Conservation (phyloP, 164 flowering plant genomes). For the Chloranthus sessilifolius region DNA sequence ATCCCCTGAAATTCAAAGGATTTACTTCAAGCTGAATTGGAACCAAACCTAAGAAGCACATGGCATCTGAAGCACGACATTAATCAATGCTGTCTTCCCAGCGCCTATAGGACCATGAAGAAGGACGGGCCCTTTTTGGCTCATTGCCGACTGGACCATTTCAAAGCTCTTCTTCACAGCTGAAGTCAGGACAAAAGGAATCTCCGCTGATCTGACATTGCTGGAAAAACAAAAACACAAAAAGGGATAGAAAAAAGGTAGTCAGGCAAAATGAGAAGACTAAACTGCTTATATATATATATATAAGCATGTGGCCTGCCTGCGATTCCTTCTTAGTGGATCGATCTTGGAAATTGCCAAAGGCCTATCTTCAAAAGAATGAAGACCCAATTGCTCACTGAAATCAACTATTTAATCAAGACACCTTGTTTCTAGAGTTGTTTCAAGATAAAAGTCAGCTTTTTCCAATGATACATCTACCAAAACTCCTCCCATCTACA, state of each 20-base stretch:
- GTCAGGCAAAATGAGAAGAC: neutral
- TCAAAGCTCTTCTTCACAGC: slow-evolving; percentile 65
- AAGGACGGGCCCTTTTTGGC: slow-evolving; percentile 92
- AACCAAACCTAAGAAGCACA: too few species aligned
- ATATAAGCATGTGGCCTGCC: slow-evolving; percentile 20
- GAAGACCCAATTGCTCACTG: slow-evolving; percentile 16
- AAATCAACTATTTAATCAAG: slow-evolving; percentile 10
- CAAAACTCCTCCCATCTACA: slow-evolving; percentile 87
- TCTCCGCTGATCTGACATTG: slow-evolving; percentile 17
- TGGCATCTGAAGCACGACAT: too few species aligned
- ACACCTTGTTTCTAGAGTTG: slow-evolving; percentile 9
- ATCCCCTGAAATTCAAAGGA: too few species aligned
- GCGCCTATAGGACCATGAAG: slow-evolving; percentile 82
- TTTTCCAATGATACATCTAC: slow-evolving; percentile 74
- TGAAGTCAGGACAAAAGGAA: slow-evolving; percentile 56
- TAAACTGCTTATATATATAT: neutral
- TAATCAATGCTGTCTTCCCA: slow-evolving; percentile 82
- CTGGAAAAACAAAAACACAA: slow-evolving; percentile 23
- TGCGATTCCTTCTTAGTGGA: slow-evolving; percentile 21
- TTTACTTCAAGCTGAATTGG: too few species aligned
- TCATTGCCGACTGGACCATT: slow-evolving; percentile 63
- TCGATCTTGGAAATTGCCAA: slow-evolving; percentile 15
- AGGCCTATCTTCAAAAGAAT: slow-evolving; percentile 21
- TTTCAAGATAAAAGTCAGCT: slow-evolving; percentile 62
- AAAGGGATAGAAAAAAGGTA: neutral